These are phyloP conservation scores for Ottelia alismoides DNA, from an alignment of 106 monocot genomes.

Conservation along the genomic window DNA sequence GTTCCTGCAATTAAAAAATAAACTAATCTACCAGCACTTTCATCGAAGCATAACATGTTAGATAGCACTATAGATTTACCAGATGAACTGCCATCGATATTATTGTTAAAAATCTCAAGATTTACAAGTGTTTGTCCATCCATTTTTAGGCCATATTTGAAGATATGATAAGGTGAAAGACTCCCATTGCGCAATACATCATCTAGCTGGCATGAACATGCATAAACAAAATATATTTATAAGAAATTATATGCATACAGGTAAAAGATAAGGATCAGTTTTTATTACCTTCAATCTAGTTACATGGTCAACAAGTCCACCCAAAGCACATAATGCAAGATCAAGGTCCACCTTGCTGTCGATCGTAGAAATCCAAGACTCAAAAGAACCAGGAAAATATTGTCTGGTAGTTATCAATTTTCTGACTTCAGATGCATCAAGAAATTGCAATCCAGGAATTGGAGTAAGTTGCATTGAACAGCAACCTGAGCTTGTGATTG, in stretches of 20 bases:
- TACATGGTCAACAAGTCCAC: slow-evolving; percentile 54
- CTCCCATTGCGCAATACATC: slow-evolving; percentile 84
- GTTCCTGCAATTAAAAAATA: slow-evolving; percentile 39
- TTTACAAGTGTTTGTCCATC: slow-evolving; percentile 93
- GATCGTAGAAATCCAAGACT: slow-evolving; percentile 42
- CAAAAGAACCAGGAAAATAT: slow-evolving; percentile 52
- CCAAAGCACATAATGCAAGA: slow-evolving; percentile 51
- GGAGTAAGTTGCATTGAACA: slow-evolving; percentile 60
- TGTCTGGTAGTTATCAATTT: slow-evolving; percentile 42
- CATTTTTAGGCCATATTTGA: slow-evolving; percentile 78
- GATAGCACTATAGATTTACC: slow-evolving; percentile 22
- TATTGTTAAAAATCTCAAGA: slow-evolving; percentile 92
- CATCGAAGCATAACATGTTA: background rate
- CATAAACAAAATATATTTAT: too few relatives aligned
- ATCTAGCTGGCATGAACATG: slow-evolving; percentile 40
- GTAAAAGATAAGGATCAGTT: too few relatives aligned
- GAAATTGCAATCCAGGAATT: slow-evolving; percentile 19
- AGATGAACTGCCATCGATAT: slow-evolving; percentile 60
- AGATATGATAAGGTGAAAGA: slow-evolving; percentile 76
- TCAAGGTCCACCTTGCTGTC: slow-evolving; percentile 28
- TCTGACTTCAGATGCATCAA: slow-evolving; percentile 50
- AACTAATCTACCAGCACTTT: background rate
- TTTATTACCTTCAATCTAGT: slow-evolving; percentile 73
- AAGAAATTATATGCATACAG: too few relatives aligned
- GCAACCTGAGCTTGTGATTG: slow-evolving; percentile 29